These are phyloP conservation scores for Flammula alnicola DNA, from an alignment of 1,284 basidiomycete species.

Conservation along the genomic window DNA sequence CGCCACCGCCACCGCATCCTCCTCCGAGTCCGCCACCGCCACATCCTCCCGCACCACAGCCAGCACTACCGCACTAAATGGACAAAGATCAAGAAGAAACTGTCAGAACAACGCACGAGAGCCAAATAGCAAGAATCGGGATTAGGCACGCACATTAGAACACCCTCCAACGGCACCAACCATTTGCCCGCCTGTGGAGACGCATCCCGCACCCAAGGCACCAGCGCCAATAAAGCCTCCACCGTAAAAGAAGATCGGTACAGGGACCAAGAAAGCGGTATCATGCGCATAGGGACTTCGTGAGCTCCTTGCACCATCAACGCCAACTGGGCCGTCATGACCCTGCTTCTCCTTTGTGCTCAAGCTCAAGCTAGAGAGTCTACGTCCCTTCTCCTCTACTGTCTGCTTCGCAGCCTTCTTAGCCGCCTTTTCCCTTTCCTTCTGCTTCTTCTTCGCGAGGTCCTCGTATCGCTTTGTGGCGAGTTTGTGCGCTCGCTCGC, in stretches of 20 bases:
- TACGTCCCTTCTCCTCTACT: no score
- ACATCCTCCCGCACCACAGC: constrained; percentile 10
- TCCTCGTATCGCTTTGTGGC: constrained; percentile 15
- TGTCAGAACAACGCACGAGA: no score
- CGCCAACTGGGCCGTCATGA: no score
- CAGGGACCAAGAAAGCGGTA: constrained; percentile 40
- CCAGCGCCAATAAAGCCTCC: constrained; percentile 19
- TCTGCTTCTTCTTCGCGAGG: constrained; percentile 19
- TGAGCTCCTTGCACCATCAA: no score
- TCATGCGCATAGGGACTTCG: constrained; percentile 21
- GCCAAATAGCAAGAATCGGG: background rate
- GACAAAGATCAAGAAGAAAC: background rate
- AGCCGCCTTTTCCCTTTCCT: constrained; percentile 13
- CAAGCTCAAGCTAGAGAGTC: no score
- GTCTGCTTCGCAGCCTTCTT: constrained; percentile 14
- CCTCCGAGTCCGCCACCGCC: background rate
- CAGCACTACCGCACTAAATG: constrained; percentile 6
- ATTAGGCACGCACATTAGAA: constrained; percentile 19
- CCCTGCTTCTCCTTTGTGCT: no score
- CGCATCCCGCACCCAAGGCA: constrained; percentile 27
- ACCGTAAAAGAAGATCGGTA: constrained; percentile 33
- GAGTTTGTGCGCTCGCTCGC: constrained; percentile 10
- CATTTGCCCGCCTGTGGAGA: constrained; percentile 14
- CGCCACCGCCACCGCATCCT: constrained; percentile 14
- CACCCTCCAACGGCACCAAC: constrained; percentile 19